Conservation (phyloP, 2,329 filamentous ascomycete species). For the Zymoseptoria tritici region DNA sequence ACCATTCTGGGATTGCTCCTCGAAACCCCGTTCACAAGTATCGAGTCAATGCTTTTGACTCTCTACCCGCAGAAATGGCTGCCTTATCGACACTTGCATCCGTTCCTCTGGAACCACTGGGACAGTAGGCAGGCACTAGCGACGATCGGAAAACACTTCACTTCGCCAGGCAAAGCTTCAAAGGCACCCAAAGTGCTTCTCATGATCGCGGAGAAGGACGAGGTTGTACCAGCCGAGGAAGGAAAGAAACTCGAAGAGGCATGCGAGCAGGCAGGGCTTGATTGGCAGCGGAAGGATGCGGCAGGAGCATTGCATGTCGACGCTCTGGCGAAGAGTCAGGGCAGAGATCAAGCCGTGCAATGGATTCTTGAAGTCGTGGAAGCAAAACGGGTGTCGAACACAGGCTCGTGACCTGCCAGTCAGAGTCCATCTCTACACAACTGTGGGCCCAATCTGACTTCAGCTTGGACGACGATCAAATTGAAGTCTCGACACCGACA, state of each 20-base stretch:
- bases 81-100: conserved; percentile 67
- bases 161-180: background rate
- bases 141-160: conserved; percentile 26
- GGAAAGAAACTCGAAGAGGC: conserved; percentile 45
- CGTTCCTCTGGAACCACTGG: conserved; percentile 60
- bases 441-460: too few species aligned
- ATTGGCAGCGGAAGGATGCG: conserved; percentile 35
- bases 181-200: conserved; percentile 38
- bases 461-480: too few species aligned
- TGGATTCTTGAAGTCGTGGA: conserved; percentile 8
- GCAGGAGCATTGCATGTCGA: conserved; percentile 45
- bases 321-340: conserved; percentile 37
- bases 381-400: background rate
- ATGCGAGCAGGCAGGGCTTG: conserved; percentile 30
- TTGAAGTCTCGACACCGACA: too few species aligned
- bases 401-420: too few species aligned
- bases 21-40: conserved; percentile 68
- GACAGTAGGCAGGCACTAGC: conserved; percentile 38
- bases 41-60: conserved; percentile 61
- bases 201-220: conserved; percentile 50
- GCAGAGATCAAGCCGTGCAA: conserved; percentile 32
- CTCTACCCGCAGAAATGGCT: conserved; percentile 75
- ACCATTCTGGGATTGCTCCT: conserved; percentile 50
- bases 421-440: too few species aligned
- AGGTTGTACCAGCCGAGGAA: conserved; percentile 53